A percentile compares a stretch with the other conserved stretches of the same genome.
phyloP scores from a whole-genome alignment of 495 filamentous ascomycete genomes.

The Geopyxis carbonaria region DNA sequence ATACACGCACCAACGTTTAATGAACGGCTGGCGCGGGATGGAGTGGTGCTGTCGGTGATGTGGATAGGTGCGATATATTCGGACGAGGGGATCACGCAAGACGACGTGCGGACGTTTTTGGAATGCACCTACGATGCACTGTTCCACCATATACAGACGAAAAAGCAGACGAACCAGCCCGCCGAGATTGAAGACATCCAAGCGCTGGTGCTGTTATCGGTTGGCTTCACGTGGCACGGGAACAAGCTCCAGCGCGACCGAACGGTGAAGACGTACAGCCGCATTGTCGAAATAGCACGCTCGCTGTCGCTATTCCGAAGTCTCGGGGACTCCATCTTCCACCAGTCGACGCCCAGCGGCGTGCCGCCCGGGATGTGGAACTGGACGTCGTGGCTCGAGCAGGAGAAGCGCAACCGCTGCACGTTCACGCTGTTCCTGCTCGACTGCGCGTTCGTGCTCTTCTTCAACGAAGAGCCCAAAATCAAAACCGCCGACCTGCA shows the following conservation, averaged over 20 bases:
- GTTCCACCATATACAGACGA: background rate
- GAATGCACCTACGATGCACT: slow-evolving; percentile 26
- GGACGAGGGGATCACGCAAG: slow-evolving; percentile 30
- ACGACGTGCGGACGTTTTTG: slow-evolving; percentile 42
- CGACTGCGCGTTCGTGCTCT: slow-evolving; percentile 43
- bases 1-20: slow-evolving; percentile 52
- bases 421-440: slow-evolving; percentile 42
- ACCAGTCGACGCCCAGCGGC: no score
- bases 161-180: background rate
- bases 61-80: slow-evolving; percentile 54
- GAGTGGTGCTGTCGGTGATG: slow-evolving; percentile 44
- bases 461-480: slow-evolving; percentile 42
- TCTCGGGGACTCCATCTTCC: slow-evolving; percentile 5
- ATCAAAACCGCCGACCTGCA: slow-evolving; percentile 40
- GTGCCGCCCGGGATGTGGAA: slow-evolving; percentile 25
- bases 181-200: slow-evolving; percentile 42
- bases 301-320: slow-evolving; percentile 33
- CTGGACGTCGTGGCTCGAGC: slow-evolving; percentile 48
- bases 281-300: slow-evolving; percentile 35
- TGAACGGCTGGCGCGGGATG: slow-evolving; percentile 40
- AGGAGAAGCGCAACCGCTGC: slow-evolving; percentile 46
- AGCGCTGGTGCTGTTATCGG: slow-evolving; percentile 37
- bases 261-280: slow-evolving; percentile 35
- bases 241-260: slow-evolving; percentile 38
- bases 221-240: slow-evolving; percentile 48